Evolutionary conservation across 2,329 filamentous ascomycete genomes (phyloP), one percentile per base, ranked within the genome.

Genomic region (Cadophora sp.): DNA sequence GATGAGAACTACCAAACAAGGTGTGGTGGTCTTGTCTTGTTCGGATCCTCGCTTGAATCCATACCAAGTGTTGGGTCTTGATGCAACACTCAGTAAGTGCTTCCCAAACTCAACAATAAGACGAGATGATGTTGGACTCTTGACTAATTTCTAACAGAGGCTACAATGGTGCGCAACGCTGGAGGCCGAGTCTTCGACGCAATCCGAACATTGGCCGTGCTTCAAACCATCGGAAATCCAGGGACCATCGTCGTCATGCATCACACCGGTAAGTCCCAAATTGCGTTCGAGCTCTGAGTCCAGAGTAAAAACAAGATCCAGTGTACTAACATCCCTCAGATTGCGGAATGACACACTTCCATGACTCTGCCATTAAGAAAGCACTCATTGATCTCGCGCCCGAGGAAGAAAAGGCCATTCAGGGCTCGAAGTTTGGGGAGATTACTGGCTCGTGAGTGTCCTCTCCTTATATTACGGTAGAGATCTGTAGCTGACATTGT

Each of bases 221-320:
- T 74, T 9, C 72, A 74, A 62, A 72, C 71, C 1, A 71, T 74
- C 46, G 71, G 69, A 3, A 43, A 48, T 27, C 69, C 69, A 11
- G 66, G 67, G 22, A 72, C 69, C 1, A 74, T 73, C 34, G 70
- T 72, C 22, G 68, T 74, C 2, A 74, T 74, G 69, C 72, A 74
- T 53, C 71, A 74, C 26, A 73, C 71, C 29, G 72, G 71, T 73
- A 66, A 22, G 40, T 55, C 29, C 31, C 1, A 9, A 40, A 55
- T 19, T 31, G 12, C 7, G 27, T n/a, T n/a, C n/a, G n/a, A n/a
- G n/a, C n/a, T n/a, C n/a, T n/a, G n/a, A n/a, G n/a, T n/a, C n/a
- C n/a, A n/a, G n/a, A n/a, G n/a, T n/a, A n/a, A n/a, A n/a, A n/a
- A n/a, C n/a, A n/a, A n/a, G n/a, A n/a, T n/a, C n/a, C n/a, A n/a